A percentile compares a stretch with the other conserved stretches of the same genome.
Evolutionary conservation across 1,139 yeast genomes (phyloP).

Genomic region (Yamadazyma epiphylla): DNA sequence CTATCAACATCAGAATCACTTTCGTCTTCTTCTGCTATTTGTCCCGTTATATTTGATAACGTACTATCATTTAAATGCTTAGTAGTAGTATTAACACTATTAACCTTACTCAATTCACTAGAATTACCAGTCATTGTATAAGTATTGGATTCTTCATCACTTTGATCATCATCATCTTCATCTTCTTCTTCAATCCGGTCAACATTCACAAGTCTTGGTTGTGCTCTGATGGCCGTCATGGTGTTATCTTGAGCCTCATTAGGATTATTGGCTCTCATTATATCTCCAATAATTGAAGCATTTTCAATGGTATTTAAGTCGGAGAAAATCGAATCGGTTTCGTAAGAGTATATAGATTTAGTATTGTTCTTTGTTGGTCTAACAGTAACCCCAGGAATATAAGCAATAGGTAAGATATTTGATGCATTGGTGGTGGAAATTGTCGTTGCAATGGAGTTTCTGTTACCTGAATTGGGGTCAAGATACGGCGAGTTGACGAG

Average conservation of each 20-base stretch:
- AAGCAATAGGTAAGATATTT: conserved; percentile 88
- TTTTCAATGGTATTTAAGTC: conserved; percentile 50
- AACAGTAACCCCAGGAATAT: conserved; percentile 90
- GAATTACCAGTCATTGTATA: conserved; percentile 5
- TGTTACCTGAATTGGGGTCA: conserved; percentile 23
- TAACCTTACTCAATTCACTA: conserved; percentile 2
- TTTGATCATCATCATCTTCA: conserved; percentile 23
- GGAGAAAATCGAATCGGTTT: conserved; percentile 49
- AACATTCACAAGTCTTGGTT: conserved; percentile 61
- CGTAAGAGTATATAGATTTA: conserved; percentile 45
- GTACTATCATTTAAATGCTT: conserved; percentile 13
- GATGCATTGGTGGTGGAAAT: conserved; percentile 71
- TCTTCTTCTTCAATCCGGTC: conserved; percentile 50
- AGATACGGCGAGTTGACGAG: conserved; percentile 15
- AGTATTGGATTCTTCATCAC: conserved; percentile 12
- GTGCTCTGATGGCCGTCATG: conserved; percentile 69
- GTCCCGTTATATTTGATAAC: conserved; percentile 8
- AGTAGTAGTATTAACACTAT: conserved; percentile 11
- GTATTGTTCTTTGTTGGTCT: conserved; percentile 48
- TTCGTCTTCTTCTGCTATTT: conserved; percentile 15
- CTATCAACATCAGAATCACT: conserved; percentile 45
- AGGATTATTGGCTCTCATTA: conserved; percentile 25
- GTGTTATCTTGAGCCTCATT: conserved; percentile 21
- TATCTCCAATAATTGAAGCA: conserved; percentile 54
- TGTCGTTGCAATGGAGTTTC: conserved; percentile 55